These are phyloP conservation scores for Debaryomyces robertsiae DNA, from an alignment of 1,139 yeast species.

Conservation along the genomic window DNA sequence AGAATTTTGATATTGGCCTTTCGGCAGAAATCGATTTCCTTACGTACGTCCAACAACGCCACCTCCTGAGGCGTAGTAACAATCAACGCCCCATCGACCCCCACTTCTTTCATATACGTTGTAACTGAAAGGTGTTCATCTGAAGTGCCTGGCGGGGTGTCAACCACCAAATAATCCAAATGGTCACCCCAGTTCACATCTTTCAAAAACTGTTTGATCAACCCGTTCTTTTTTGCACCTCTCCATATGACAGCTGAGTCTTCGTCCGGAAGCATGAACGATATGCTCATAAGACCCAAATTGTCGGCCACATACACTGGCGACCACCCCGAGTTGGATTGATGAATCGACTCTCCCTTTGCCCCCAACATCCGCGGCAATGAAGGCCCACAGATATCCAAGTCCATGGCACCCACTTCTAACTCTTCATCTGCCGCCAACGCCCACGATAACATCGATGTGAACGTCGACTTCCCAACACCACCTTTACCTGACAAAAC, in stretches of 20 bases:
- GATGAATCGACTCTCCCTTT: constrained; percentile 81
- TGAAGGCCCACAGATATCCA: constrained; percentile 98
- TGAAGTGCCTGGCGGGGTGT: constrained; percentile 98
- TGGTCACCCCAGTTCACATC: constrained; percentile 94
- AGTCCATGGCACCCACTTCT: constrained; percentile 95
- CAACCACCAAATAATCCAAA: constrained; percentile 85
- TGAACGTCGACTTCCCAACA: constrained; percentile 95
- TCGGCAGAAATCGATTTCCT: constrained; percentile 91
- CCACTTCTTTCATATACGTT: constrained; percentile 83
- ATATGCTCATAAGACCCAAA: constrained; percentile 93
- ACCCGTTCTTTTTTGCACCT: constrained; percentile 90
- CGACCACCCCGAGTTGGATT: constrained; percentile 92
- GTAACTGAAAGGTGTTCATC: constrained; percentile 95
- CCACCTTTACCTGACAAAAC: constrained; percentile 98
- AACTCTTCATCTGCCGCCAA: constrained; percentile 83
- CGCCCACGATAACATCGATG: constrained; percentile 95
- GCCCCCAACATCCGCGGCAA: constrained; percentile 95
- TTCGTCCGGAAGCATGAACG: constrained; percentile 90
- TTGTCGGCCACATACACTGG: constrained; percentile 97
- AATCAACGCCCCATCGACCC: constrained; percentile 92
- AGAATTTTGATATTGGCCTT: constrained; percentile 84
- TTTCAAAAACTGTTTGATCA: constrained; percentile 89
- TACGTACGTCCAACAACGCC: constrained; percentile 89
- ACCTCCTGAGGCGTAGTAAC: constrained; percentile 99
- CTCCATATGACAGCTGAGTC: constrained; percentile 98